Evolutionary conservation across 2,329 filamentous ascomycete genomes (phyloP).

Genomic region (Pseudogymnoascus sp.): DNA sequence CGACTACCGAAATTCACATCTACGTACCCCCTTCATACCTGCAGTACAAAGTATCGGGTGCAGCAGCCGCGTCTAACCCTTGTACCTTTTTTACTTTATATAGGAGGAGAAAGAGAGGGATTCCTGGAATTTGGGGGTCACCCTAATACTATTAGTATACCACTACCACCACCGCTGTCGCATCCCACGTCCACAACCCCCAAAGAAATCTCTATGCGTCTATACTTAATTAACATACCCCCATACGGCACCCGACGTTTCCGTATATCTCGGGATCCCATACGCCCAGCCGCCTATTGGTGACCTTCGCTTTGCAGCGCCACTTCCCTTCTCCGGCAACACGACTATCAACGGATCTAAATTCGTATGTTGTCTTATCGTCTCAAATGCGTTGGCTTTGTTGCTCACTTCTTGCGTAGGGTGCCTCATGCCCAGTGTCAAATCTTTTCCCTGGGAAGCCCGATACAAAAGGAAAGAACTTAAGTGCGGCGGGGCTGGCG

Average conservation of each 20-base stretch:
- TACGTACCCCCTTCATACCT: neutral
- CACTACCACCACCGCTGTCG: too few species aligned
- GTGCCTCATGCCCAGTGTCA: neutral
- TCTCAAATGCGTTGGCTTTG: constrained; percentile 8
- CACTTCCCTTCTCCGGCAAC: constrained; percentile 12
- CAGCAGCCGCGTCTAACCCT: neutral
- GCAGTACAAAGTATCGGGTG: neutral
- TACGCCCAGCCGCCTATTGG: too few species aligned
- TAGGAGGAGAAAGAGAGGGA: neutral
- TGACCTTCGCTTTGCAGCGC: too few species aligned
- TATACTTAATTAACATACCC: neutral
- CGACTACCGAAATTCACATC: neutral
- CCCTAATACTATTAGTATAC: neutral
- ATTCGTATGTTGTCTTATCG: neutral
- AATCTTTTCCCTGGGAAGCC: neutral
- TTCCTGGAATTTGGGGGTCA: neutral
- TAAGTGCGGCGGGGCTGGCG: constrained; percentile 19
- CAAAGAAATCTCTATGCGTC: too few species aligned
- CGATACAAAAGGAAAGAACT: constrained; percentile 13
- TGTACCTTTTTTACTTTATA: neutral
- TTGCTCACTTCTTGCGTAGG: neutral
- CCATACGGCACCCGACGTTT: constrained; percentile 16
- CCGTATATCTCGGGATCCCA: constrained; percentile 39
- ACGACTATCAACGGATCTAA: neutral
- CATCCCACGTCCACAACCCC: too few species aligned